phyloP scores from a whole-genome alignment of 2,329 filamentous ascomycete genomes.

The Polytolypa hystricis region DNA sequence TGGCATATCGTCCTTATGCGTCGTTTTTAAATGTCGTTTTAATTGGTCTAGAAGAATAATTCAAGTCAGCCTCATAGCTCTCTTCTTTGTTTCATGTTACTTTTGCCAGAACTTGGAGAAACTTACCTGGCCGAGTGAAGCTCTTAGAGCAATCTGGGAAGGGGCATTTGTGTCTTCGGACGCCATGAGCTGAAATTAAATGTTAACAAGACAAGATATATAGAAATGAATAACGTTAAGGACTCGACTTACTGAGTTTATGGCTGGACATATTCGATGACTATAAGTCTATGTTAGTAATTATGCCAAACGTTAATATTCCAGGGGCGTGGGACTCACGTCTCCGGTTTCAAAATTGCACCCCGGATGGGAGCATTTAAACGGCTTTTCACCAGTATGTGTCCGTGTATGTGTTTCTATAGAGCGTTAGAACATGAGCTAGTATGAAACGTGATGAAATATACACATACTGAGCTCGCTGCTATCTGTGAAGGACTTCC shows the following conservation, averaged over 20 bases:
- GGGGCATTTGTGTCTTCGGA: slow-evolving; percentile 31
- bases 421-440: slow-evolving; percentile 13
- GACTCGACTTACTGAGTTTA: slow-evolving; percentile 26
- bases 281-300: slow-evolving; percentile 13
- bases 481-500: slow-evolving; percentile 34
- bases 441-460: not conserved
- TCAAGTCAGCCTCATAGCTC: not conserved
- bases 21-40: slow-evolving; percentile 29
- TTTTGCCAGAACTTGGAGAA: not conserved
- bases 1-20: slow-evolving; percentile 25
- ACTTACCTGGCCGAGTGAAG: slow-evolving; percentile 33
- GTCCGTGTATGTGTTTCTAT: slow-evolving; percentile 34
- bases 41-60: slow-evolving; percentile 25
- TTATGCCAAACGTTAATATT: slow-evolving; percentile 2
- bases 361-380: slow-evolving; percentile 32
- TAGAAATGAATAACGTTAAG: not conserved
- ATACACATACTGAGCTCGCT: slow-evolving; percentile 31
- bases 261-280: slow-evolving; percentile 37
- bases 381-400: slow-evolving; percentile 34
- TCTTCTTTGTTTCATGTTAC: not conserved
- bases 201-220: not conserved
- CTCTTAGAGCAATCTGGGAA: slow-evolving; percentile 31
- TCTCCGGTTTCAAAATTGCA: slow-evolving; percentile 35
- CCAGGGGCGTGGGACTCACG: slow-evolving; percentile 19
- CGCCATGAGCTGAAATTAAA: slow-evolving; percentile 25